These are phyloP conservation scores for Cladobotryum mycophilum DNA, from an alignment of 2,329 filamentous ascomycete species.

Conservation along the genomic window DNA sequence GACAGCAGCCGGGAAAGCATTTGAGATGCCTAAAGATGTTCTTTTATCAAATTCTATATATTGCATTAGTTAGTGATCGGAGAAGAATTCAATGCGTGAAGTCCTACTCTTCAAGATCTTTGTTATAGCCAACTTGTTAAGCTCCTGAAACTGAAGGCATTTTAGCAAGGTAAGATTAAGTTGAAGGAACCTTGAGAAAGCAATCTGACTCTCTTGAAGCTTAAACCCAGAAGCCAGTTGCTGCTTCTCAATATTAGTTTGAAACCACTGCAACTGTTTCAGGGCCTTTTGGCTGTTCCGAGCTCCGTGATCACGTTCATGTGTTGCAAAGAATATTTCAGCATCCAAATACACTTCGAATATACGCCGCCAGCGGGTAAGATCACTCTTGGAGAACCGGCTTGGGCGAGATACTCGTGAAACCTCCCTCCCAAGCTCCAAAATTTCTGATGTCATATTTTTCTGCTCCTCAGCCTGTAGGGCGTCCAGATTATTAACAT, in stretches of 20 bases:
- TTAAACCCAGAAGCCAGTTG: constrained; percentile 58
- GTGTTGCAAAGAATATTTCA: constrained; percentile 74
- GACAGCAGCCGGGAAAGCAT: constrained; percentile 54
- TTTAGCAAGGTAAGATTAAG: constrained; percentile 73
- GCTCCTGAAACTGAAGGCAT: constrained; percentile 75
- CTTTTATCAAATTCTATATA: constrained; percentile 77
- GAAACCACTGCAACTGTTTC: constrained; percentile 64
- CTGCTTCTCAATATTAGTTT: constrained; percentile 56
- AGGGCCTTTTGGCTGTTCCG: constrained; percentile 60
- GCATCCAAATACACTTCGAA: constrained; percentile 78
- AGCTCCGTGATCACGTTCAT: constrained; percentile 63
- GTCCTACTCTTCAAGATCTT: constrained; percentile 78
- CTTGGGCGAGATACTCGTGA: constrained; percentile 58
- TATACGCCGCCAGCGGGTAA: constrained; percentile 72
- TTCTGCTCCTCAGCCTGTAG: constrained; percentile 62
- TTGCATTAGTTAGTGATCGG: not conserved
- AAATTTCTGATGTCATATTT: constrained; percentile 57
- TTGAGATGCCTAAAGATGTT: constrained; percentile 64
- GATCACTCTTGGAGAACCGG: constrained; percentile 56
- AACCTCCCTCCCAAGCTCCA: constrained; percentile 58
- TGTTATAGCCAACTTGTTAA: constrained; percentile 68
- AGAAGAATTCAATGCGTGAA: not conserved
- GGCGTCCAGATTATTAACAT: constrained; percentile 62
- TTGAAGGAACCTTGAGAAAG: constrained; percentile 62
- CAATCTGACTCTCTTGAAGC: constrained; percentile 55